Evolutionary conservation across 176 grass and related monocot genomes (phyloP).

Genomic region (Hyparrhenia diplandra): DNA sequence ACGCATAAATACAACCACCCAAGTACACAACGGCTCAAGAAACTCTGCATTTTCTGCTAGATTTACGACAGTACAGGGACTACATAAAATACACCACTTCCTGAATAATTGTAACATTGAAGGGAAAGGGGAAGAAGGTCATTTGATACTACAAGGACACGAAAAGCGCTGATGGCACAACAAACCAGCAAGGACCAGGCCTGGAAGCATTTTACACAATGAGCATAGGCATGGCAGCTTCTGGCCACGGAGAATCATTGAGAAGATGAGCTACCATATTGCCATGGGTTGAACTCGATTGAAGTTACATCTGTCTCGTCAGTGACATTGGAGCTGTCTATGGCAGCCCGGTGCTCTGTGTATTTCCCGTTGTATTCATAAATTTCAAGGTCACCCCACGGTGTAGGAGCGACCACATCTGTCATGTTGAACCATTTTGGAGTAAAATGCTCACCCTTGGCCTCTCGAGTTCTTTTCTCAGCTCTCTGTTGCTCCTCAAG

Average conservation of each 20-base stretch:
- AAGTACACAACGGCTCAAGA: neutral
- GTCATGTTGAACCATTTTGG: conserved; percentile 85
- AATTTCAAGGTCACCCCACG: conserved; percentile 90
- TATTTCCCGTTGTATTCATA: conserved; percentile 91
- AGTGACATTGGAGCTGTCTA: conserved; percentile 37
- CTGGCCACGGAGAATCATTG: conserved; percentile 30
- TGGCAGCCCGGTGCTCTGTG: conserved; percentile 48
- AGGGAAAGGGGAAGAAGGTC: neutral
- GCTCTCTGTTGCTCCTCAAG: conserved; percentile 88
- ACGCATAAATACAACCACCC: neutral
- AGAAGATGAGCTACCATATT: conserved; percentile 48
- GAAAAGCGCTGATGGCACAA: conserved; percentile 28
- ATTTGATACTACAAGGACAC: conserved; percentile 44
- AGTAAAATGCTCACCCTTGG: conserved; percentile 57
- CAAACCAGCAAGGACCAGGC: conserved; percentile 35
- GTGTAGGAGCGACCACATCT: conserved; percentile 50
- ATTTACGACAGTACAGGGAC: conserved; percentile 28
- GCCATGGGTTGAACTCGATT: conserved; percentile 87
- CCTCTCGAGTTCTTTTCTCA: conserved; percentile 81
- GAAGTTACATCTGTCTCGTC: conserved; percentile 40
- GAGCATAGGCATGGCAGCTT: conserved; percentile 10
- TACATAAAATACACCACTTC: conserved; percentile 50
- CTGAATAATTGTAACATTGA: conserved; percentile 17
- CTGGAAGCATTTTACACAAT: conserved; percentile 22
- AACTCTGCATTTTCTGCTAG: conserved; percentile 20